These are phyloP conservation scores for Polygonum aviculare DNA, from an alignment of 148 eudicot genomes.

Conservation along the genomic window DNA sequence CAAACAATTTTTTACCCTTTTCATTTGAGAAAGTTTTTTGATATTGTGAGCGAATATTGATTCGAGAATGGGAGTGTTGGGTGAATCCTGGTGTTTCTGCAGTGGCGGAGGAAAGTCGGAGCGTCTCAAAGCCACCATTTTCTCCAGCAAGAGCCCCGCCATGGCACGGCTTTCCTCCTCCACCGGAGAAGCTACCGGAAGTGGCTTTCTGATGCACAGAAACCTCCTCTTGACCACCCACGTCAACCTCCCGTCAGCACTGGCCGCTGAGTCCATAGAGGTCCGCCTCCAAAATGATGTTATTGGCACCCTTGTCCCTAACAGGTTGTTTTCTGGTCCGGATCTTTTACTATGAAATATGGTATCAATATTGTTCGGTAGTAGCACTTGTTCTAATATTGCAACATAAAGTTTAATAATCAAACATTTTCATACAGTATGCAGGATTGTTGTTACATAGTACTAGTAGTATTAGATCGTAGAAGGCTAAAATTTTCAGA, in stretches of 20 bases:
- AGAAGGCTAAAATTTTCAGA: no score
- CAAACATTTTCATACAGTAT: no score
- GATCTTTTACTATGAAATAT: no score
- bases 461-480: no score
- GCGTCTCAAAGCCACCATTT: conserved; percentile 62
- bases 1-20: neutral
- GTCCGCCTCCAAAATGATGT: conserved; percentile 67
- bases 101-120: conserved; percentile 86
- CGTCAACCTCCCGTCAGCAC: conserved; percentile 63
- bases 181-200: conserved; percentile 25
- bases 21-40: neutral
- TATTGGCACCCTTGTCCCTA: conserved; percentile 68
- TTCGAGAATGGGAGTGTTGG: conserved; percentile 38
- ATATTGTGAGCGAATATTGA: neutral
- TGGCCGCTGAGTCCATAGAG: conserved; percentile 69
- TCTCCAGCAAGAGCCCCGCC: conserved; percentile 50
- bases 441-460: no score
- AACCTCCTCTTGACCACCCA: conserved; percentile 79
- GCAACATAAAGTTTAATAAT: no score
- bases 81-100: conserved; percentile 92
- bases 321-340: conserved; percentile 32
- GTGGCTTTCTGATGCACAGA: conserved; percentile 77
- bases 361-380: no score
- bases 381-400: no score
- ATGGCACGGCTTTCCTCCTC: conserved; percentile 44